Evolutionary conservation across 1,139 yeast species (phyloP), one percentile per base, ranked within the genome.

Genomic region (Sporopachydermia cereana): DNA sequence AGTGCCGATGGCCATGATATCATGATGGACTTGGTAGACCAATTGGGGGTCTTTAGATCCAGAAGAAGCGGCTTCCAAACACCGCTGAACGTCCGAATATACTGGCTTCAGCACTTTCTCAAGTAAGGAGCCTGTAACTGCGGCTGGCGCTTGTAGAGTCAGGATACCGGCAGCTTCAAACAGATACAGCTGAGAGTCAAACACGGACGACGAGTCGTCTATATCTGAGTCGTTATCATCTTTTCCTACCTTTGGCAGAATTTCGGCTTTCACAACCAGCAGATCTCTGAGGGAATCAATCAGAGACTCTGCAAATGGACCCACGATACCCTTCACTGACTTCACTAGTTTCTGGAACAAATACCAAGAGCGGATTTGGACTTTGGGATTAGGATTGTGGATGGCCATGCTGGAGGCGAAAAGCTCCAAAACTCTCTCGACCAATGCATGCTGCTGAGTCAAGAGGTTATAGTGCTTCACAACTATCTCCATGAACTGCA

Each of bases 291-390:
- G 65, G 16, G 82, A 68, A 49, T 69, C 71, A 44, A 75, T 68
- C 25, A 80, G 65, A 14, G 71, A 63, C 42, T 60, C 67, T 39
- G 74, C 74, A 17, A 50, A 45, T 45, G 57, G 58, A 25, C 76
- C 71, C 24, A 77, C 65, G 46, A 75, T 66, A 25, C 89, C 86
- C 57, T 79, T 83, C 2, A 91, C 80, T 43, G 81, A 66, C 58
- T 84, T 86, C 53, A 89, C 72, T 56, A 88, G 84, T 58, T 95
- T 75, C 57, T 81, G 81, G 54, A 91, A 84, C 51, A 89, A 67
- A 60, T 86, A 91, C 96, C 98, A 91, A 44, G 93, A 73, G 60
- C 97, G 77, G 48, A 79, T 71, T 55, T 89, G 78, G 9, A 89
- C 96, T 51, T 77, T 79, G 48, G 76, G 81, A 51, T 72, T 70